Conservation (phyloP, 2,329 filamentous ascomycete species). For the Diaporthe vexans region DNA sequence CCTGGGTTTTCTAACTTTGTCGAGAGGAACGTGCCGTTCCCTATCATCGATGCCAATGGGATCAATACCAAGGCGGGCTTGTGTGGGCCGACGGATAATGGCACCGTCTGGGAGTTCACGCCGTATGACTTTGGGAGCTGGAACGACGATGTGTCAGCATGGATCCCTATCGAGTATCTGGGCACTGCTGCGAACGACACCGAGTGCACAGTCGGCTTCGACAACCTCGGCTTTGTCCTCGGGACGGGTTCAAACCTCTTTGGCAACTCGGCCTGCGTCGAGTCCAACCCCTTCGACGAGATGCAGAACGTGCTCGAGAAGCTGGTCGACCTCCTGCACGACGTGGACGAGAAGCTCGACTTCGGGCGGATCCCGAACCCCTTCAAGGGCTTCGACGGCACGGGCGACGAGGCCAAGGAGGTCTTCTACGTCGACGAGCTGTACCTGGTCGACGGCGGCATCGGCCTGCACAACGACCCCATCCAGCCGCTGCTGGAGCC, state of each 20-base stretch:
- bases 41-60: constrained; percentile 22
- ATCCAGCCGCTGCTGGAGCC: constrained; percentile 14
- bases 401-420: constrained; percentile 18
- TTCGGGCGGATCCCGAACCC: constrained; percentile 29
- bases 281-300: background rate
- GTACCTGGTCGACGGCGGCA: constrained; percentile 29
- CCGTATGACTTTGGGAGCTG: constrained; percentile 34
- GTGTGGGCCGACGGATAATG: constrained; percentile 8
- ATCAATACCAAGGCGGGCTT: constrained; percentile 9
- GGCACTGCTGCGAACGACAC: constrained; percentile 10
- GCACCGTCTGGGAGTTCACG: constrained; percentile 31
- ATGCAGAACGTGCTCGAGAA: constrained; percentile 7
- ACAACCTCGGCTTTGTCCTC: constrained; percentile 2
- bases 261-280: constrained; percentile 5
- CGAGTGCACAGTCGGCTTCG: constrained; percentile 29
- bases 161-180: constrained; percentile 25
- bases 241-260: constrained; percentile 27
- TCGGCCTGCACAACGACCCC: constrained; percentile 20
- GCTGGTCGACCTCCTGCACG: background rate
- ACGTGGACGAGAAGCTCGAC: constrained; percentile 10
- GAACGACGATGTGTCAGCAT: constrained; percentile 22
- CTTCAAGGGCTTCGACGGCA: constrained; percentile 28
- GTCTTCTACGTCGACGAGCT: constrained; percentile 23
- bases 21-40: constrained; percentile 2
- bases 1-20: background rate